These are phyloP conservation scores for Colletotrichum somersetense DNA, from an alignment of 2,329 filamentous ascomycete genomes.

Conservation along the genomic window DNA sequence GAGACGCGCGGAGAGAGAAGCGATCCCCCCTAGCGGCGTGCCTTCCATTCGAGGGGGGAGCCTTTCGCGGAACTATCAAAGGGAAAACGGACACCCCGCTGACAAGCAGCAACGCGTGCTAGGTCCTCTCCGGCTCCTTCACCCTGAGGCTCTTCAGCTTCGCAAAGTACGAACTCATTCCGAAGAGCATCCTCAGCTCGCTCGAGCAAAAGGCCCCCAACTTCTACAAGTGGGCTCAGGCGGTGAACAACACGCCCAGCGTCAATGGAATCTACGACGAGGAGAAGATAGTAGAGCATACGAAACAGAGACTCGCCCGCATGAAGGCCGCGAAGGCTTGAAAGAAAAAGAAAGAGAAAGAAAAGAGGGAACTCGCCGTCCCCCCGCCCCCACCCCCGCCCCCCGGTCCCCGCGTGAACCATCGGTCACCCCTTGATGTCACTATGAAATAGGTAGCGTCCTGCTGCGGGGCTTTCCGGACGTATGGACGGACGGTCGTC, in stretches of 20 bases:
- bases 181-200: conserved; percentile 58
- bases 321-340: conserved; percentile 17
- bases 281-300: conserved; percentile 56
- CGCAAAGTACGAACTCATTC: conserved; percentile 67
- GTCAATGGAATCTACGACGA: conserved; percentile 75
- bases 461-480: not conserved
- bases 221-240: conserved; percentile 76
- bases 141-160: conserved; percentile 70
- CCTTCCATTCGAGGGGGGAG: not conserved
- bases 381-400: no score
- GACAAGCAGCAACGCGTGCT: conserved; percentile 31
- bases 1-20: not conserved
- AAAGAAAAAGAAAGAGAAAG: no score
- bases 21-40: no score
- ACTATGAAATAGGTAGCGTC: not conserved
- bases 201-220: conserved; percentile 70
- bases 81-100: not conserved
- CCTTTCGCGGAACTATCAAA: not conserved
- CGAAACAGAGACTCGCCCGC: conserved; percentile 54
- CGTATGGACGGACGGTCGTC: not conserved
- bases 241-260: conserved; percentile 71
- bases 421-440: not conserved
- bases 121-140: conserved; percentile 77
- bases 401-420: no score
- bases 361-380: not conserved